These are phyloP conservation scores for Trichosporon faecale DNA, from an alignment of 1,284 basidiomycete species.

Conservation along the genomic window DNA sequence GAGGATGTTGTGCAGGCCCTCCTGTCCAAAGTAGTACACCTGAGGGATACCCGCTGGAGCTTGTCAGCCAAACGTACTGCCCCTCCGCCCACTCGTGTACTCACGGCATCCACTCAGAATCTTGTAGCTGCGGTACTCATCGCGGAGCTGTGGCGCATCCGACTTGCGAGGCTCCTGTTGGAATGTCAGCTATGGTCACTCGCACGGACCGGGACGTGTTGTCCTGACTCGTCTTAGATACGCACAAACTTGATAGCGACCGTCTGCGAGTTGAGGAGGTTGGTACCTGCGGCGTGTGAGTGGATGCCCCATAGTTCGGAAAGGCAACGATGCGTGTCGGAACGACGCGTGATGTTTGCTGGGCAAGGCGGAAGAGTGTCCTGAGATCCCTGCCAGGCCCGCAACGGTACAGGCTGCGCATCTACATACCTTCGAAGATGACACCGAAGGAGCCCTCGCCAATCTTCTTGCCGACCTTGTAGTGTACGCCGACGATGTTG, in stretches of 20 bases:
- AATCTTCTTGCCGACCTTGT: slow-evolving; percentile 63
- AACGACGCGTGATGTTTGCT: background rate
- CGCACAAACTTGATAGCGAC: slow-evolving; percentile 97
- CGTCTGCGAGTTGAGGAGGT: slow-evolving; percentile 89
- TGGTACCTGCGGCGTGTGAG: slow-evolving; percentile 64
- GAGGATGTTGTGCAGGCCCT: slow-evolving; percentile 95
- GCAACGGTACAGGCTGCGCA: background rate
- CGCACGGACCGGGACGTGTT: slow-evolving; percentile 1
- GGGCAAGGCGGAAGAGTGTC: background rate
- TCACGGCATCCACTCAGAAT: slow-evolving; percentile 85
- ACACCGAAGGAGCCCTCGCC: slow-evolving; percentile 85
- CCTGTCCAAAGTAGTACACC: slow-evolving; percentile 96
- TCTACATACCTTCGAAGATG: slow-evolving; percentile 80
- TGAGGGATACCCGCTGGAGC: slow-evolving; percentile 78
- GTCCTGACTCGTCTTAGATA: slow-evolving; percentile 27
- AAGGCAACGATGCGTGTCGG: background rate
- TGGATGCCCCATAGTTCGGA: background rate
- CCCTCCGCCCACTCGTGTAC: slow-evolving; percentile 51
- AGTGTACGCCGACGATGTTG: slow-evolving; percentile 58
- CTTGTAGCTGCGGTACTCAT: slow-evolving; percentile 96
- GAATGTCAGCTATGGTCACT: slow-evolving; percentile 20
- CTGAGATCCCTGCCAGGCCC: background rate
- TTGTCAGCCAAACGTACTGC: slow-evolving; percentile 6
- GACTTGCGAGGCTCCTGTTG: slow-evolving; percentile 87
- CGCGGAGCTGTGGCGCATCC: slow-evolving; percentile 90